phyloP scores from a whole-genome alignment of 352 stramenopile genomes.

The Sclerospora graminicola region DNA sequence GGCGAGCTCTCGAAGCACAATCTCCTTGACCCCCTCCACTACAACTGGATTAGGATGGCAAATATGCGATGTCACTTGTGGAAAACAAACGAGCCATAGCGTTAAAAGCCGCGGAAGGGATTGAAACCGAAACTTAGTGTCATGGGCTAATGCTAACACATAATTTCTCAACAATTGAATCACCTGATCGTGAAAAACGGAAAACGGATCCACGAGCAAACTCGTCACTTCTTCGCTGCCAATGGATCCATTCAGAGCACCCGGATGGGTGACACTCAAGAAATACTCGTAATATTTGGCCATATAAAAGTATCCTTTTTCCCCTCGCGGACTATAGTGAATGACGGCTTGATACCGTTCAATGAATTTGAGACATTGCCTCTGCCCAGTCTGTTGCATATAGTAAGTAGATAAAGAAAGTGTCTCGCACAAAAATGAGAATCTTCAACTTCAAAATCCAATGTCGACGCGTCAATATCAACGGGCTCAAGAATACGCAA shows the following conservation, averaged over 20 bases:
- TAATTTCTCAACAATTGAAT: constrained; percentile 93
- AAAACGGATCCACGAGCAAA: constrained; percentile 43
- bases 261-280: constrained; percentile 59
- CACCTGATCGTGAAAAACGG: constrained; percentile 55
- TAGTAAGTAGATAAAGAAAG: constrained; percentile 90
- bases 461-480: constrained; percentile 58
- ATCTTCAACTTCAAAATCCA: constrained; percentile 72
- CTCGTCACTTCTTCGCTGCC: constrained; percentile 29
- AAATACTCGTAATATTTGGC: constrained; percentile 90
- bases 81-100: constrained; percentile 95
- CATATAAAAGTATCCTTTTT: constrained; percentile 88
- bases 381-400: constrained; percentile 92
- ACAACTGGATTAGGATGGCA: constrained; percentile 84
- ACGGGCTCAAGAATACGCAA: constrained; percentile 78
- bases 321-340: constrained; percentile 89
- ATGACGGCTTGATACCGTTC: constrained; percentile 92
- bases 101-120: constrained; percentile 95
- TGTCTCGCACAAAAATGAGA: constrained; percentile 72
- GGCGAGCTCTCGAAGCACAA: constrained; percentile 89
- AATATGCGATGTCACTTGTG: constrained; percentile 95
- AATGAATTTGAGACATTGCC: constrained; percentile 90
- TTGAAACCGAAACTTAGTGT: constrained; percentile 96
- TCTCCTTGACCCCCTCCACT: constrained; percentile 84
- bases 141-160: constrained; percentile 66
- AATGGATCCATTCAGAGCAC: constrained; percentile 24